Percentiles rank a stretch among this genome's conserved stretches.
phyloP scores from a whole-genome alignment of 495 filamentous ascomycete species.

The Penicillium tannophilum region DNA sequence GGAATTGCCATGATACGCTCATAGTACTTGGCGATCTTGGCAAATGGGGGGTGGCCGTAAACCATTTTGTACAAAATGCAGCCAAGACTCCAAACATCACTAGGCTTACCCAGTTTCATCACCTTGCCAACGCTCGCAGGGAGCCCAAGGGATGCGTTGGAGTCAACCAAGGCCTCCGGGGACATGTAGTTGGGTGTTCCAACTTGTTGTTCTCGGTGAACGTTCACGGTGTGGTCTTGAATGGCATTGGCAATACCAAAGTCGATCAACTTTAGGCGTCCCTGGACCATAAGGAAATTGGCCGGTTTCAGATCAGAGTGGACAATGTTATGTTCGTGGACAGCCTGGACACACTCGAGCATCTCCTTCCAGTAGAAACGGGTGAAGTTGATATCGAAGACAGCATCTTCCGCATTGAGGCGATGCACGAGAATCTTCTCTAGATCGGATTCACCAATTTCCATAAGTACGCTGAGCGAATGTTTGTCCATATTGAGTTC shows the following conservation, averaged over 20 bases:
- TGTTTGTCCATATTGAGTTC: constrained; percentile 90
- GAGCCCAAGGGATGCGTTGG: constrained; percentile 64
- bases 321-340: constrained; percentile 87
- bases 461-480: constrained; percentile 90
- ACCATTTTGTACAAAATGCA: constrained; percentile 98
- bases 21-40: constrained; percentile 84
- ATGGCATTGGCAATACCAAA: constrained; percentile 99
- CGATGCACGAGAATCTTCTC: constrained; percentile 79
- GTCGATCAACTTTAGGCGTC: constrained; percentile 83
- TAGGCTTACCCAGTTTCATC: constrained; percentile 94
- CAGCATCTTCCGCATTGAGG: constrained; percentile 69
- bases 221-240: constrained; percentile 94
- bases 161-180: constrained; percentile 88
- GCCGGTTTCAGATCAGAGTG: constrained; percentile 96
- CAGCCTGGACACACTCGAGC: constrained; percentile 90
- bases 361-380: constrained; percentile 98
- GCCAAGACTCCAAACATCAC: constrained; percentile 93
- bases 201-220: constrained; percentile 92
- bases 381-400: constrained; percentile 86
- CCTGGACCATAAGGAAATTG: constrained; percentile 88
- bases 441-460: constrained; percentile 94
- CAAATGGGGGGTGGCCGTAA: constrained; percentile 90
- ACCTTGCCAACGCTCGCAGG: constrained; percentile 66
- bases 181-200: constrained; percentile 99
- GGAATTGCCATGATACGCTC: constrained; percentile 78